These are phyloP conservation scores for Solanum sitiens DNA, from an alignment of 257 asterid genomes.

Conservation along the genomic window DNA sequence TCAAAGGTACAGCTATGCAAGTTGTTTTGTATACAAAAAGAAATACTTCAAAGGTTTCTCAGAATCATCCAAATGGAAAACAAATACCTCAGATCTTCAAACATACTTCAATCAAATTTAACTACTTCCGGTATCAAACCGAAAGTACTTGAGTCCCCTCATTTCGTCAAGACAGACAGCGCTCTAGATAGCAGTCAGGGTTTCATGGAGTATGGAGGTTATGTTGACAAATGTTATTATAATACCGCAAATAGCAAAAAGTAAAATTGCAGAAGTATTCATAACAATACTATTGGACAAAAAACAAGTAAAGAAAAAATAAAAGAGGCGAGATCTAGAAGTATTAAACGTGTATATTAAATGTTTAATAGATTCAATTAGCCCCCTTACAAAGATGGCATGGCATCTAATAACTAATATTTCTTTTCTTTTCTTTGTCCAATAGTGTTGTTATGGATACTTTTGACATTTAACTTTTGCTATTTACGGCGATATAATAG, in stretches of 20 bases:
- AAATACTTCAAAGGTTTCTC: neutral
- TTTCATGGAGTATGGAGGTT: too few species aligned
- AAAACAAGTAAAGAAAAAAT: too few species aligned
- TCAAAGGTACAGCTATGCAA: neutral
- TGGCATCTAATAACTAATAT: neutral
- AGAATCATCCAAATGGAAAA: neutral
- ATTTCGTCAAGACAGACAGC: too few species aligned
- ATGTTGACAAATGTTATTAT: too few species aligned
- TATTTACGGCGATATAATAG: neutral
- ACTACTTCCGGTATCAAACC: too few species aligned
- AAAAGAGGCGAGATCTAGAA: neutral
- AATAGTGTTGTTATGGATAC: neutral
- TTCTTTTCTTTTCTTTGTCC: neutral
- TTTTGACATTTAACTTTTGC: neutral
- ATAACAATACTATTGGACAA: too few species aligned
- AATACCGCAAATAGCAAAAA: too few species aligned
- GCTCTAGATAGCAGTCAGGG: too few species aligned
- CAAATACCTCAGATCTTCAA: neutral
- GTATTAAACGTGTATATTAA: neutral
- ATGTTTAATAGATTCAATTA: neutral
- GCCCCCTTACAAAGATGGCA: neutral
- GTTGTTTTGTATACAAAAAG: neutral
- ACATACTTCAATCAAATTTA: neutral
- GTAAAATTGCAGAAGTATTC: too few species aligned
- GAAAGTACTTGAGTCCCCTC: too few species aligned